phyloP scores from a whole-genome alignment of 2,329 filamentous ascomycete genomes.

The Aspergillus sp. region DNA sequence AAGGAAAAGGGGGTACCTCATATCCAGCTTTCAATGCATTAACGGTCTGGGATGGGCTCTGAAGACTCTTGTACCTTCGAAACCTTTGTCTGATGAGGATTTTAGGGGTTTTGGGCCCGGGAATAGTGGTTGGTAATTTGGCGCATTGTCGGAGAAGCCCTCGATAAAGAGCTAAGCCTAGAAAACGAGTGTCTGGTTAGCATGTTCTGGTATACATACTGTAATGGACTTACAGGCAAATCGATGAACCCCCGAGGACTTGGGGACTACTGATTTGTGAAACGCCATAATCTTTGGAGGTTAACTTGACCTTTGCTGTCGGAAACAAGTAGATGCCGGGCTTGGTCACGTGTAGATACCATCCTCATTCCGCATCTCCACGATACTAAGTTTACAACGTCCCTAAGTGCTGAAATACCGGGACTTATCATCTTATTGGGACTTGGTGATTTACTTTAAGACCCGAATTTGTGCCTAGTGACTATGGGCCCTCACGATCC shows the following conservation, averaged over 20 bases:
- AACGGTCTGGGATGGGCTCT: conserved; percentile 39
- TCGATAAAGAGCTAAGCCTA: conserved; percentile 47
- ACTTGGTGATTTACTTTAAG: too few species aligned
- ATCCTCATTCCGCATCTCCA: not conserved
- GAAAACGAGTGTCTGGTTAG: not conserved
- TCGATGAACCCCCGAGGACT: conserved; percentile 40
- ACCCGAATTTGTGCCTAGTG: too few species aligned
- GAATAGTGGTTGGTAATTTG: conserved; percentile 24
- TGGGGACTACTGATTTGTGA: conserved; percentile 37
- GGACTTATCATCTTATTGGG: too few species aligned
- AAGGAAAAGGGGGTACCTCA: conserved; percentile 29
- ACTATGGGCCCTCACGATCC: too few species aligned
- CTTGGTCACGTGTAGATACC: not conserved
- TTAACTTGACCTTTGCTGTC: not conserved
- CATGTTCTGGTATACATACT: not conserved
- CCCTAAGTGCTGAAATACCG: too few species aligned
- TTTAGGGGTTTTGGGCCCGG: conserved; percentile 25
- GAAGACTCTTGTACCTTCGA: conserved; percentile 35
- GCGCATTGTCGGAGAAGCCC: conserved; percentile 45
- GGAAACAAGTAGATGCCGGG: not conserved
- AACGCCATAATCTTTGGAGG: conserved; percentile 13
- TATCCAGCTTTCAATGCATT: conserved; percentile 44
- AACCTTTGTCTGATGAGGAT: conserved; percentile 38
- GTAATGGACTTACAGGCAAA: conserved; percentile 40
- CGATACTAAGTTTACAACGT: too few species aligned